A percentile compares a stretch with the other conserved stretches of the same genome.
These are phyloP conservation scores for Gnomoniopsis smithogilvyi DNA, from an alignment of 2,329 filamentous ascomycete species.

Conservation along the genomic window DNA sequence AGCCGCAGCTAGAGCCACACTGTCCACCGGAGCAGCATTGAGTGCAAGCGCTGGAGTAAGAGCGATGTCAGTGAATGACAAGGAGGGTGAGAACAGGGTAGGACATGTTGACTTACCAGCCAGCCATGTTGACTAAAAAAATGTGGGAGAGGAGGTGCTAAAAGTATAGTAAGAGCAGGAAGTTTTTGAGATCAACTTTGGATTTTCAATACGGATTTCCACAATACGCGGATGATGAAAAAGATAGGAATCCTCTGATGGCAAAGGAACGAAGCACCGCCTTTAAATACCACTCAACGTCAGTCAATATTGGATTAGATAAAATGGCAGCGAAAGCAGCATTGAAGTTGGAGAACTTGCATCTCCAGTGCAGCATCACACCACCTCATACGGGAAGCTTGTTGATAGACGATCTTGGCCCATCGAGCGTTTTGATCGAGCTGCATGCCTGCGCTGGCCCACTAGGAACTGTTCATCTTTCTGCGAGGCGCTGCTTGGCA, in stretches of 20 bases:
- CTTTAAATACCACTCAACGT: neutral
- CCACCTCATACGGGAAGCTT: neutral
- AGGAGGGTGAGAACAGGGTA: neutral
- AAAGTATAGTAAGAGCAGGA: neutral
- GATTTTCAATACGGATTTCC: neutral
- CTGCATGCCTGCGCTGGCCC: neutral
- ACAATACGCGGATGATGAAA: neutral
- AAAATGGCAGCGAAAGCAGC: too few relatives aligned
- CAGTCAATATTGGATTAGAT: too few relatives aligned
- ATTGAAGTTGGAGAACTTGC: too few relatives aligned
- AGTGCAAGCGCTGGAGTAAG: constrained; percentile 9
- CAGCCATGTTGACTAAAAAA: constrained; percentile 4
- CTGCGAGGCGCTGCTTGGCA: too few relatives aligned
- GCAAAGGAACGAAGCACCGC: neutral
- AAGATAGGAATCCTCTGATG: neutral
- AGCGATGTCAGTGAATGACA: neutral
- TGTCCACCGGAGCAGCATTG: constrained; percentile 16
- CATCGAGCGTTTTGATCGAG: neutral
- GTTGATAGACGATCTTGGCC: neutral
- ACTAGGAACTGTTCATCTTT: neutral
- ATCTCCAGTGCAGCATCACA: neutral
- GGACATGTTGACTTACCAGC: constrained; percentile 7
- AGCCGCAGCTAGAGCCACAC: constrained; percentile 11
- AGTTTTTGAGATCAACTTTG: neutral
- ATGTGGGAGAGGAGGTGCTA: neutral